Conservation (phyloP, 177 flowering plant species). For the Telopea speciosissima region DNA sequence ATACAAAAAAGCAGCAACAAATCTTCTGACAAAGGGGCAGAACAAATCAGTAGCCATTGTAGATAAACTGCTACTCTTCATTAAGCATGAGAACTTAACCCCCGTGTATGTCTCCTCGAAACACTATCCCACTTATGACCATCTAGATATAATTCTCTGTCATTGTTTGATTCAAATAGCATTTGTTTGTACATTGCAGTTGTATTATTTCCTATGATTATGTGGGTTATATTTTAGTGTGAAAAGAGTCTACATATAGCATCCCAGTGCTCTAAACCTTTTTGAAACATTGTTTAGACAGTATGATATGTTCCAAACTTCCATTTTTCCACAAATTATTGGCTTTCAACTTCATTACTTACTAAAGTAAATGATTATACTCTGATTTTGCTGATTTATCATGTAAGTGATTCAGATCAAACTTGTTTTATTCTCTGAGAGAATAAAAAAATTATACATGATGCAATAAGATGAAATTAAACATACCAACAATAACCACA, state of each 20-base stretch:
- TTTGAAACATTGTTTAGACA: neutral
- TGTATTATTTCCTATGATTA: neutral
- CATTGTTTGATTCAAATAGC: neutral
- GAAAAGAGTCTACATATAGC: neutral
- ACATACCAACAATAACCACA: no score
- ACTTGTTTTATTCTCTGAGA: conserved; percentile 54
- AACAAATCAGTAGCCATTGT: conserved; percentile 55
- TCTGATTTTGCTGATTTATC: conserved; percentile 52
- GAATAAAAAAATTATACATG: no score
- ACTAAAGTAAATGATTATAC: neutral
- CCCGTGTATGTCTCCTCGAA: conserved; percentile 60
- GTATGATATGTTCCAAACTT: neutral
- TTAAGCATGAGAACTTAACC: conserved; percentile 53
- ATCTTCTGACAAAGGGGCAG: conserved; percentile 53
- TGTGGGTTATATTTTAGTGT: neutral
- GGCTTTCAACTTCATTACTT: conserved; percentile 3
- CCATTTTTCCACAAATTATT: neutral
- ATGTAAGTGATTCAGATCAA: conserved; percentile 65
- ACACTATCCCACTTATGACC: neutral
- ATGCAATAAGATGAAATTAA: no score
- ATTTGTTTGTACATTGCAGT: neutral
- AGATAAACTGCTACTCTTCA: conserved; percentile 60
- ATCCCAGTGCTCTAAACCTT: neutral
- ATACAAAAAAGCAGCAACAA: conserved; percentile 42
- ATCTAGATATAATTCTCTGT: neutral